Evolutionary conservation across 257 asterid species (phyloP).

Genomic region (Mentha longifolia): DNA sequence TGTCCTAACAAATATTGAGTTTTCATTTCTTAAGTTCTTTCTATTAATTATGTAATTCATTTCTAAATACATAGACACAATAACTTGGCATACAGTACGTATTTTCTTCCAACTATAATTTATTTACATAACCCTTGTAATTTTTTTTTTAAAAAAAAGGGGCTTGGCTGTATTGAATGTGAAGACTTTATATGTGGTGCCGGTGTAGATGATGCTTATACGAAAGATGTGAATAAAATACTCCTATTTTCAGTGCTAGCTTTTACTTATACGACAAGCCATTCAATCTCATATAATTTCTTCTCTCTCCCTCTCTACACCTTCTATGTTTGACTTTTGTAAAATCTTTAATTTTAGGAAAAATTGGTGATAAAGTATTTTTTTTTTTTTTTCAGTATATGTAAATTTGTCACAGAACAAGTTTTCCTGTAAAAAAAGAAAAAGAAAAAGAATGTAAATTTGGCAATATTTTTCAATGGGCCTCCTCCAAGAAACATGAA

Average conservation of each 20-base stretch:
- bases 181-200: not conserved
- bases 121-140: too few species aligned
- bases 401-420: not conserved
- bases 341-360: not conserved
- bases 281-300: not conserved
- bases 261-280: conserved; percentile 30
- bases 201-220: too few species aligned
- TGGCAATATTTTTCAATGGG: not conserved
- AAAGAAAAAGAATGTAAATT: too few species aligned
- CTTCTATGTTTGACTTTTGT: not conserved
- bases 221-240: not conserved
- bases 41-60: too few species aligned
- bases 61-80: not conserved
- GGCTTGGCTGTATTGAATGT: not conserved
- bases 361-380: not conserved
- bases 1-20: too few species aligned
- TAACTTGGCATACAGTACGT: too few species aligned
- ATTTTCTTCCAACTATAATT: too few species aligned
- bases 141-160: too few species aligned
- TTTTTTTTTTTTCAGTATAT: too few species aligned
- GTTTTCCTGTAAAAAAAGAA: too few species aligned
- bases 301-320: not conserved
- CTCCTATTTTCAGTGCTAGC: not conserved
- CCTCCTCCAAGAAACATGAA: not conserved
- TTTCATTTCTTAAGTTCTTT: too few species aligned